Percentiles rank a stretch among this genome's conserved stretches.
Conservation (phyloP, 371 early-diverging fungal genomes). For the Apophysomyces trapeziformis region DNA sequence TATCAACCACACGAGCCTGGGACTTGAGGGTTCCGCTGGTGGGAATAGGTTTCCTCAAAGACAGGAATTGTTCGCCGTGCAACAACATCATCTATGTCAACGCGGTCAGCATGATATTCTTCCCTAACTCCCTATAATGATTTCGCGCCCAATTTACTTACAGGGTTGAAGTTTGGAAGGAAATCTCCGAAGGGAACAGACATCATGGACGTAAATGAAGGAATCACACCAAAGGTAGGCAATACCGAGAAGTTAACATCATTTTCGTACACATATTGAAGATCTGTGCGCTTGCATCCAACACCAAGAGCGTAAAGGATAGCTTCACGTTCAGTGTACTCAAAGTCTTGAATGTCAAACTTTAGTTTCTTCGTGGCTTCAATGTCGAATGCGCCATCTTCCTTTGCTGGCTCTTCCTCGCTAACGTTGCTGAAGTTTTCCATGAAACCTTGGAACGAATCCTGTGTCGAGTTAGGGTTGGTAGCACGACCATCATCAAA, state of each 20-base stretch:
- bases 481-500: conserved; percentile 95
- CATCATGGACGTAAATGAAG: conserved; percentile 76
- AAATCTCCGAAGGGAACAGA: conserved; percentile 73
- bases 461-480: conserved; percentile 79
- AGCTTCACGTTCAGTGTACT: conserved; percentile 87
- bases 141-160: conserved; percentile 21
- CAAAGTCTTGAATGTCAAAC: conserved; percentile 51
- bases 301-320: conserved; percentile 96
- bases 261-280: conserved; percentile 90
- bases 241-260: conserved; percentile 76
- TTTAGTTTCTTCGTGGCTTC: conserved; percentile 67
- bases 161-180: conserved; percentile 90
- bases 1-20: conserved; percentile 82
- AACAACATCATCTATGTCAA: conserved; percentile 86
- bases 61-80: conserved; percentile 97
- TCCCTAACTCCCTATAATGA: too few species aligned
- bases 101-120: background rate
- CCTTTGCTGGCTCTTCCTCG: conserved; percentile 33
- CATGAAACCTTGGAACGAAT: conserved; percentile 85
- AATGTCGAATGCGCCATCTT: conserved; percentile 61
- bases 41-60: conserved; percentile 84
- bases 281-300: conserved; percentile 87
- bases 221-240: conserved; percentile 93
- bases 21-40: conserved; percentile 79
- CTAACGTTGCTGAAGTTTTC: conserved; percentile 69